Evolutionary conservation across 2,329 filamentous ascomycete genomes (phyloP), one percentile per base, ranked within the genome.

Genomic region (Calonectria ilicicola): DNA sequence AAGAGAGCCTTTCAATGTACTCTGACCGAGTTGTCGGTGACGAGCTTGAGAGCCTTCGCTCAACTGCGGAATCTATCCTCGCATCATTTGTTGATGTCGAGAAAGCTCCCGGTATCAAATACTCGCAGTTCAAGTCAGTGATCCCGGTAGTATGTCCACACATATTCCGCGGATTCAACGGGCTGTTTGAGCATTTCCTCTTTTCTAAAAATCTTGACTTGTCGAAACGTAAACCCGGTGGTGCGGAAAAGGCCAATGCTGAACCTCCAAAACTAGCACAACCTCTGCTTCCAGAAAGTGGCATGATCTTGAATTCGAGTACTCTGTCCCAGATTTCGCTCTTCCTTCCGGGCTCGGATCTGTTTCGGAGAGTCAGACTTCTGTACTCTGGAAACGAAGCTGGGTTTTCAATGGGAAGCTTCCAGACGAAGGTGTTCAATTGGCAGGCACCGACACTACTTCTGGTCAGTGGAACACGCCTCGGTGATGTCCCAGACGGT

Each of bases 381-480:
- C 85, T 95, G 0, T 95, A 95, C 80, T 92, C 91, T 1, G 93
- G 93, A 6, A 91, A 89, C 58, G 89, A 91, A 29, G 91, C 92
- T 15, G 93, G 93, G 6, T 95, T 95, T 82, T 94, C 92, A 23
- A 93, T 95, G 90, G 93, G 93, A 26, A 93, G 91, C 68, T 95
- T 95, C 74, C 92, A 95, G 80, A 89, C 91, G 23, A 92, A 92
- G 76, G 91, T 94, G 3, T 93, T 95, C 83, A 93, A 95, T 81
- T 95, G 93, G 93, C 87, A 90, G 49, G 93, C 93, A 0, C 93
- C 93, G 0, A 94, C 93, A 0, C 89, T 95, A 21, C 85, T 95
- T 14, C 87, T 95, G 1, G 91, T 95, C 2, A 90, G 90, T 23
- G 93, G 93, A 23, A 90, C 88, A 5, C 88, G 92, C 7, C 85